Evolutionary conservation across 305 asterid genomes (phyloP).

Genomic region (Fraxinus nigra): DNA sequence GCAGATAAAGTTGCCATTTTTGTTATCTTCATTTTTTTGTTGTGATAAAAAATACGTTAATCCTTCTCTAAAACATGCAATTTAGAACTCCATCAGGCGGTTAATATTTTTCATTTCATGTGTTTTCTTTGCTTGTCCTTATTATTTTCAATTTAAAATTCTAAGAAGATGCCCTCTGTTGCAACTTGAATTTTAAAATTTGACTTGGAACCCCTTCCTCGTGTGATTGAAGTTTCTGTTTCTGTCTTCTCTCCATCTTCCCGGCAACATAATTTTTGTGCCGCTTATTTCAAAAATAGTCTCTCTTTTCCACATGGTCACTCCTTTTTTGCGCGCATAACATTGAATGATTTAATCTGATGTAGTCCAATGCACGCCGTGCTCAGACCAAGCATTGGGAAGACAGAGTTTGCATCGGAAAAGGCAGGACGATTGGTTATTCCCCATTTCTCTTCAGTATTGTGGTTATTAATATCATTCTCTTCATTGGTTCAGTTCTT

Average conservation of each 20-base stretch:
- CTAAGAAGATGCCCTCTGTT: slow-evolving; percentile 4
- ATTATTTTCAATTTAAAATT: slow-evolving; percentile 14
- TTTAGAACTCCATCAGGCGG: neutral
- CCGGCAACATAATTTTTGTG: neutral
- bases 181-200: neutral
- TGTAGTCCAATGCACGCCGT: slow-evolving; percentile 68
- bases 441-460: slow-evolving; percentile 78
- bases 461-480: slow-evolving; percentile 56
- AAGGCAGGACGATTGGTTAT: slow-evolving; percentile 60
- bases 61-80: neutral
- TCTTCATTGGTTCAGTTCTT: slow-evolving; percentile 68
- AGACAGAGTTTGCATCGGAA: slow-evolving; percentile 49
- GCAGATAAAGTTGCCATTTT: neutral
- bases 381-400: slow-evolving; percentile 56
- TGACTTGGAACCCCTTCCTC: neutral
- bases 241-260: neutral
- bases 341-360: slow-evolving; percentile 30
- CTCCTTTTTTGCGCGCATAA: slow-evolving; percentile 18
- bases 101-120: neutral
- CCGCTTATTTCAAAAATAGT: neutral
- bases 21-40: neutral
- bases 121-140: slow-evolving; percentile 12
- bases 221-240: neutral
- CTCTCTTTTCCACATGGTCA: slow-evolving; percentile 2
- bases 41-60: neutral